Percentiles rank a stretch among this genome's conserved stretches.
phyloP scores from a whole-genome alignment of 1,139 yeast species.

The Zygosaccharomyces sapae region DNA sequence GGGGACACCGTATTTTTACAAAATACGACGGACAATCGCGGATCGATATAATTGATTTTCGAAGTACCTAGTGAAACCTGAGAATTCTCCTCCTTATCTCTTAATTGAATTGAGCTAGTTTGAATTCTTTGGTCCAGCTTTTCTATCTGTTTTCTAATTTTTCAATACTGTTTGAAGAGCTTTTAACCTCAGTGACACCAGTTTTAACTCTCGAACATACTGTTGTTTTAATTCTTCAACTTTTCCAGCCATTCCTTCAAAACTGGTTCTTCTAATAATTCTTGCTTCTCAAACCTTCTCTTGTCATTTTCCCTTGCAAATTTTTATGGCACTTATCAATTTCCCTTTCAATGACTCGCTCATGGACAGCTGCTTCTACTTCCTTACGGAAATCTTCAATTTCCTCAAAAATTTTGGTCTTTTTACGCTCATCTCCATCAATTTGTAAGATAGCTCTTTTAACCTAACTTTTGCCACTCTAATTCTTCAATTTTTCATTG shows the following conservation, averaged over 20 bases:
- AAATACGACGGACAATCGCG: slow-evolving; percentile 85
- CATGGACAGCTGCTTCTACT: slow-evolving; percentile 57
- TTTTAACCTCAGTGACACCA: slow-evolving; percentile 56
- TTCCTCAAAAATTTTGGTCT: slow-evolving; percentile 63
- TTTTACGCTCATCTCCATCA: slow-evolving; percentile 53
- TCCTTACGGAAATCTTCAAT: slow-evolving; percentile 65
- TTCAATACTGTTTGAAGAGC: slow-evolving; percentile 53
- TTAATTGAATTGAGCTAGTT: slow-evolving; percentile 66
- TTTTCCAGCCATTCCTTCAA: slow-evolving; percentile 56
- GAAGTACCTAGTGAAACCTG: slow-evolving; percentile 92
- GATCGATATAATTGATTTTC: slow-evolving; percentile 92
- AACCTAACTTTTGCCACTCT: slow-evolving; percentile 77
- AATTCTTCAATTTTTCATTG: slow-evolving; percentile 70
- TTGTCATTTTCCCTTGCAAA: slow-evolving; percentile 77
- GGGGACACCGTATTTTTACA: slow-evolving; percentile 84
- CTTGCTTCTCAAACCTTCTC: slow-evolving; percentile 52
- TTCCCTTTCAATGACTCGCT: slow-evolving; percentile 52
- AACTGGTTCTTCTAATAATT: slow-evolving; percentile 50
- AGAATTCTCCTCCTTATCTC: slow-evolving; percentile 91
- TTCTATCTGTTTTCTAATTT: slow-evolving; percentile 69
- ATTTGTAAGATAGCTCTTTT: slow-evolving; percentile 66
- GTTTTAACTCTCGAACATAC: slow-evolving; percentile 58
- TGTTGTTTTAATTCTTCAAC: slow-evolving; percentile 54
- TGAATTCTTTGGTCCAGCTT: slow-evolving; percentile 67
- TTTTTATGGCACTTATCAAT: slow-evolving; percentile 59